Base-by-base conservation (phyloP, 2,329 filamentous ascomycete genomes). In the Aspergillus thermomutatus region DNA sequence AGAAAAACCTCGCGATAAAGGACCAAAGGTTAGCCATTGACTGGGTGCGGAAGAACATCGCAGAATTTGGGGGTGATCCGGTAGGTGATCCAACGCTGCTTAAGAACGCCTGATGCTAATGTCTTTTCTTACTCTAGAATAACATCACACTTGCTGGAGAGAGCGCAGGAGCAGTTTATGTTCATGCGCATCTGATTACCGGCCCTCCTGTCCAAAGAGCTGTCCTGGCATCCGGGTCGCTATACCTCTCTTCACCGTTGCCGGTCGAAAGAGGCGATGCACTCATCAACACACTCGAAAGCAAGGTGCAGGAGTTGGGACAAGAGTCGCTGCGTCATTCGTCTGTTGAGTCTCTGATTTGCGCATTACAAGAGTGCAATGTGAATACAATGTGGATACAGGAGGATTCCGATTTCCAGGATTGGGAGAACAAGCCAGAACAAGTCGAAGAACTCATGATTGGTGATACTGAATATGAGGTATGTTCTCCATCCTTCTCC, bases 101-200 rank as follows among this genome's bases (percentile, higher is more conserved):
- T 17, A 7, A 43, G 11, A 21, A 41, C 3, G 14, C 2, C 21
- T 23, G 5, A 28, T 47, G 43, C 23, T 49, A 4, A 43, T 31
- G 37, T 19, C 23, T 21, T 3, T 17, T 45, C 14, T 9, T 26
- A 11, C 8, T 21, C 11, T 31, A 78, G 74, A 23, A 67, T 2
- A 72, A 72, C 23, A 71, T 80, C 6, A 80, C 77, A 0, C 53
- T 80, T 2, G 72, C 72, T 0, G 78, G 78, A 3, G 78, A 80
- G 57, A 80, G 78, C 47, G 78, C 79, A 0, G 79, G 78, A 0
- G 79, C 74, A 2, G 69, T 80, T 1, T 79, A 79, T 25, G 70
- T 67, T 4, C 79, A 80, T 60, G 78, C 76, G 1, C 77, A 76
- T 63, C 41, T 75, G 14, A 67, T 73, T 21, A 66, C 67, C 1